Base-by-base conservation (phyloP, 2,329 filamentous ascomycete species). In the Lasiodiplodia sp. region DNA sequence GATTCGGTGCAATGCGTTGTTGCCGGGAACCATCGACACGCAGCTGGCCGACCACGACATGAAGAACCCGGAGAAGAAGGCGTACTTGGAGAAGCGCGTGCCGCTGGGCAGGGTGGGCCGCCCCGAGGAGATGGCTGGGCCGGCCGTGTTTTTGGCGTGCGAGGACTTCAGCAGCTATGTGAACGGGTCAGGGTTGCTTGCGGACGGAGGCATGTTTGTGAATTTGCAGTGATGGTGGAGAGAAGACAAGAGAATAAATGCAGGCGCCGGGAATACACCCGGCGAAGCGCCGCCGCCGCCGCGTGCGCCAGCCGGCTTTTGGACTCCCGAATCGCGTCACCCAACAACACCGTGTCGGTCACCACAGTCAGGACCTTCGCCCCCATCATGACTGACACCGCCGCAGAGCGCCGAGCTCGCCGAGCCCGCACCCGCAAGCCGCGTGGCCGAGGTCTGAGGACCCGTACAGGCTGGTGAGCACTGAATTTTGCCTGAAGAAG, bases 361-460 rank as follows among this genome's bases (percentile, higher is more conserved):
- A 52, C n/a, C 44, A 21, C 60, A 34, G 7, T 28, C 25, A n/a
- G 18, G 16, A 28, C 28, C 28, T 28, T 28, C 28, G 28, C 28
- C 16, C 10, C 16, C 58, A 34, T 21, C 44, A 64, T 64, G 60
- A 18, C 60, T 2, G n/a, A 37, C 28, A 28, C 28, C 10, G 47
- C 16, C 44, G 65, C 58, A 37, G 25, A 55, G 6, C 65, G 65
- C n/a, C 40, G 34, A 38, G 65, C 55, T 7, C 38, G 55, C 18
- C 65, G 65, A 21, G 53, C 40, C 10, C 53, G 65, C 55, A 58
- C 56, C 8, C 75, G 81, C 53, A 83, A 82, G 69, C 79, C 80
- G 55, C 78, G 82, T 58, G 80, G 81, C 51, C 76, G 78, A 69
- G 82, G 82, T 6, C 73, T 84, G 67, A 78, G 83, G 38, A 82